phyloP scores from a whole-genome alignment of 495 filamentous ascomycete species.

The Cladorrhinum samala region DNA sequence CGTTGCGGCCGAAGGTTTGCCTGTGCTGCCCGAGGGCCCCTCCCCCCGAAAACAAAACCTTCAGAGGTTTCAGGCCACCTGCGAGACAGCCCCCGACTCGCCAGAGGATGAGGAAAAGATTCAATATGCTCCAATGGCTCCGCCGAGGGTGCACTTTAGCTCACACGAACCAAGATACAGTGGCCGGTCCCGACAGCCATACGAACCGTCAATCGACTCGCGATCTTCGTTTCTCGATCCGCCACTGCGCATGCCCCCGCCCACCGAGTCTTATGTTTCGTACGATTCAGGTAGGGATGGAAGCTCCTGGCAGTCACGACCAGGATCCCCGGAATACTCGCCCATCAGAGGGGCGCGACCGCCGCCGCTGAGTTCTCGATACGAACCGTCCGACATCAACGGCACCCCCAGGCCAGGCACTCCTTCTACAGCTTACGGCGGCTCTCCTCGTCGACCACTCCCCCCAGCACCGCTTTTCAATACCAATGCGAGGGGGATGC shows the following conservation, averaged over 20 bases:
- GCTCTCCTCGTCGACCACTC: conserved; percentile 79
- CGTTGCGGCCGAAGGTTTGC: conserved; percentile 19
- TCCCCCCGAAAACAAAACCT: conserved; percentile 37
- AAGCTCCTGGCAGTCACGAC: conserved; percentile 63
- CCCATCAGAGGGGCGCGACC: conserved; percentile 38
- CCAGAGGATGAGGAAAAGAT: background rate
- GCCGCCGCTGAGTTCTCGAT: conserved; percentile 60
- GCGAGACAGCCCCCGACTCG: conserved; percentile 9
- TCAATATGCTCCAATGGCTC: background rate
- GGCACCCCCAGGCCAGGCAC: conserved; percentile 87
- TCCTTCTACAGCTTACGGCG: conserved; percentile 77
- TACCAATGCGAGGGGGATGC: conserved; percentile 25
- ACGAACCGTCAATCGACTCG: conserved; percentile 45
- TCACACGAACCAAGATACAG: conserved; percentile 35
- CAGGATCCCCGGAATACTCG: conserved; percentile 50
- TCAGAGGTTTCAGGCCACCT: conserved; percentile 21
- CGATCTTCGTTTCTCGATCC: conserved; percentile 36
- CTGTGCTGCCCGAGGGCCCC: conserved; percentile 39
- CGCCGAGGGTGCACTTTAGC: conserved; percentile 17
- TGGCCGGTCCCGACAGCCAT: conserved; percentile 34
- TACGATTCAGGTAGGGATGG: conserved; percentile 27
- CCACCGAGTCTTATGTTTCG: conserved; percentile 39
- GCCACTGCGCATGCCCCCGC: conserved; percentile 39
- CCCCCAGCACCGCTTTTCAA: conserved; percentile 86
- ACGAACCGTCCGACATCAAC: conserved; percentile 83